Evolutionary conservation across 129 eudicot genomes (phyloP), one percentile per base, ranked within the genome.

Genomic region (Logfia minima): DNA sequence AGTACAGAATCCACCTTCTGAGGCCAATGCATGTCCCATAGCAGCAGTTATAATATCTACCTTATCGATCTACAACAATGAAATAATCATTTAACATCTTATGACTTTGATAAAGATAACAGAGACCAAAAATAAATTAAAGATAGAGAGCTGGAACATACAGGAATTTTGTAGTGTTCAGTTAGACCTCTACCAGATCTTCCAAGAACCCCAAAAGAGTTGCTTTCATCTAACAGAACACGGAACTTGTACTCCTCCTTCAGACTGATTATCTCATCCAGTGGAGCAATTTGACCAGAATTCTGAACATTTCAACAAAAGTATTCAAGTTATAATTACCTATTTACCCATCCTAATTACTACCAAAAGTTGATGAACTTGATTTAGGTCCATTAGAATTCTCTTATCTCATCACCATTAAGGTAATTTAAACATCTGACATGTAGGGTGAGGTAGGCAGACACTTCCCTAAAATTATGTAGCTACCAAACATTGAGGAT

Each of bases 1-100:
- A 4, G 99, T 95, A 81, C 99, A 95, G 59, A 95, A 93, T 80
- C 97, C 97, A 52, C 98, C 97, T 83, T 93, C 98, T 26, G 98
- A 81, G 45, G 98, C 93, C 84, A 93, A 82, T 29, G 98, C 90
- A 83, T 91, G 89, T 71, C 97, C 97, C 98, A 91, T 93, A 22
- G 96, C 96, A 81, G 98, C 97, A 23, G 97, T 90, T 81, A 93
- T 77, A 5, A 93, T 91, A 82, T 91, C 98, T 45, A 93, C 87
- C 85, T 93, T 93, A 67, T 89, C 97, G 76, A 89, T 67, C 97
- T 93, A 84, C 84, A 84, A 41, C 32, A 66, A 0, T 60, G 58
- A 8, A 8, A 31, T 63, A 60, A 74, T 77, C 18, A 51, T 82
- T 66, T 31, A 71, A 66, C 1, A 19, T 16, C 8, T 14, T 3